phyloP scores from a whole-genome alignment of 352 stramenopile genomes.

The Globisporangium spiculum region DNA sequence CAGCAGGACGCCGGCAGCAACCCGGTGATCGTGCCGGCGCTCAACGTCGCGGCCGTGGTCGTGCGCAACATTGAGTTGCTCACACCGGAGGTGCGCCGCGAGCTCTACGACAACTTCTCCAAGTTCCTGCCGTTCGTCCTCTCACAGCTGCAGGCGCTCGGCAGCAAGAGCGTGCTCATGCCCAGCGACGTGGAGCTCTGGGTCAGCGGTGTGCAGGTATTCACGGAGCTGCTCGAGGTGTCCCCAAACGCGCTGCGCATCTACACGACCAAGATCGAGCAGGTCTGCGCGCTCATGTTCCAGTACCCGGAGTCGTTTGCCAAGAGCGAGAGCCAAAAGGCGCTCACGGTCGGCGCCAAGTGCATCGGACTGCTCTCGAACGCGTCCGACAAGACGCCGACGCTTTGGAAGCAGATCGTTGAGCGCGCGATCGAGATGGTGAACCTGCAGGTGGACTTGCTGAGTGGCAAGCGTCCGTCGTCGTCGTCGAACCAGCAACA shows the following conservation, averaged over 20 bases:
- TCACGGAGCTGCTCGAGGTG: slow-evolving; percentile 43
- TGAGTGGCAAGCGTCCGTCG: slow-evolving; percentile 51
- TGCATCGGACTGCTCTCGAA: slow-evolving; percentile 57
- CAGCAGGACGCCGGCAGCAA: slow-evolving; percentile 26
- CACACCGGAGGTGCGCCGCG: slow-evolving; percentile 51
- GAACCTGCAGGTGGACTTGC: slow-evolving; percentile 62
- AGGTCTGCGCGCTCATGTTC: slow-evolving; percentile 34
- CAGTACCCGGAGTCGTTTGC: slow-evolving; percentile 31
- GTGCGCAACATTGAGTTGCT: slow-evolving; percentile 51
- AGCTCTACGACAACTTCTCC: slow-evolving; percentile 52
- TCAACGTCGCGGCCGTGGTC: slow-evolving; percentile 43
- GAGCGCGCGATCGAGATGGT: slow-evolving; percentile 57
- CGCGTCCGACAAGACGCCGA: slow-evolving; percentile 58
- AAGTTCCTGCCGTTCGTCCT: slow-evolving; percentile 63
- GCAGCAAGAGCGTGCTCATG: slow-evolving; percentile 25
- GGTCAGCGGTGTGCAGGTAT: slow-evolving; percentile 35
- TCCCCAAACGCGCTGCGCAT: slow-evolving; percentile 56
- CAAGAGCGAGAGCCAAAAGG: not conserved
- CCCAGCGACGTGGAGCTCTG: slow-evolving; percentile 26
- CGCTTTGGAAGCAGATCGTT: slow-evolving; percentile 63
- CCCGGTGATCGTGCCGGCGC: slow-evolving; percentile 33
- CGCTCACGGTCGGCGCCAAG: slow-evolving; percentile 25
- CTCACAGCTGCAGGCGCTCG: slow-evolving; percentile 34
- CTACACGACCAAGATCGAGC: slow-evolving; percentile 66
- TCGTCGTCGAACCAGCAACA: slow-evolving; percentile 22